phyloP scores from a whole-genome alignment of 768 basidiomycete genomes.

The Lactarius hatsudake region DNA sequence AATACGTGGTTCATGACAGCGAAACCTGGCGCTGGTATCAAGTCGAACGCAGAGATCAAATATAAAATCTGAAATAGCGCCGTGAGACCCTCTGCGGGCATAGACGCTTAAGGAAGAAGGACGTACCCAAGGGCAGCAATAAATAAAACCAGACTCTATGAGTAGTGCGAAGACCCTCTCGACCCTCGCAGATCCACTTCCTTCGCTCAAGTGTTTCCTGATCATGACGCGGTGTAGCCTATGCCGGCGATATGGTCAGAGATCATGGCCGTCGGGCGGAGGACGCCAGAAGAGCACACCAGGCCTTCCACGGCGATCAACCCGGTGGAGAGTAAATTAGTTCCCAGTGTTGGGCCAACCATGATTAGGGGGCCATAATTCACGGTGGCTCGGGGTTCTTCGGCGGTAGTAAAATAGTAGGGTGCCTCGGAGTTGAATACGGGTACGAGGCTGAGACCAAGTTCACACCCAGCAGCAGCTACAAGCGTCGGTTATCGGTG shows the following conservation, averaged over 20 bases:
- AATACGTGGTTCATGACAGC: constrained; percentile 2
- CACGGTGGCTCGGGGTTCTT: no score
- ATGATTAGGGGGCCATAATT: not conserved
- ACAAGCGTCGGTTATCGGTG: not conserved
- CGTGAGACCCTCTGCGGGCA: not conserved
- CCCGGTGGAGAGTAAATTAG: not conserved
- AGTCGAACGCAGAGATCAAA: constrained; percentile 1
- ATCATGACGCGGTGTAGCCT: not conserved
- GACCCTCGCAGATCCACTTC: constrained; percentile 1
- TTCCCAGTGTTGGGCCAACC: not conserved
- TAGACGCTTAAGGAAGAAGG: not conserved
- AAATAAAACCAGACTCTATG: constrained; percentile 20
- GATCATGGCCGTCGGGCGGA: not conserved
- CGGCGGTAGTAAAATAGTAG: no score
- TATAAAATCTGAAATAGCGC: constrained; percentile 1
- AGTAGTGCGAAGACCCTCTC: constrained; percentile 18
- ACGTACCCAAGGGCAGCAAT: constrained; percentile 18
- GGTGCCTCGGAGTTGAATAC: not conserved
- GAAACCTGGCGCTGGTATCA: constrained; percentile 4
- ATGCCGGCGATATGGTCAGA: not conserved
- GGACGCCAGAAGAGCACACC: not conserved
- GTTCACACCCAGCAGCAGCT: not conserved
- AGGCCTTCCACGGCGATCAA: not conserved
- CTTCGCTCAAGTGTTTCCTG: not conserved
- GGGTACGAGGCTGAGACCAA: not conserved